Base-by-base conservation (phyloP, 495 filamentous ascomycete species). In the Evernia prunastri region DNA sequence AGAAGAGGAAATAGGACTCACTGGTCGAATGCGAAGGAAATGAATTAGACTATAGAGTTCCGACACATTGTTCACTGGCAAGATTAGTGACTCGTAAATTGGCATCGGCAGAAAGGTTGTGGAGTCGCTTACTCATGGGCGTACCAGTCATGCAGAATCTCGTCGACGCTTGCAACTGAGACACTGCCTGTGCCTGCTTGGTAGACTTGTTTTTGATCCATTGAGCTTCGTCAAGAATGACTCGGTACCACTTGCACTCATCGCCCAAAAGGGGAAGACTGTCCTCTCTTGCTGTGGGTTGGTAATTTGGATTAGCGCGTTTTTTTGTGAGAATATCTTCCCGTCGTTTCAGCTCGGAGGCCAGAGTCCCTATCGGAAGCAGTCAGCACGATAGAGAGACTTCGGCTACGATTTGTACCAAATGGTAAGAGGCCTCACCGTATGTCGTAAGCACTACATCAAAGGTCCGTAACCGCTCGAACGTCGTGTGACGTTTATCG, bases 181-280 rank as follows among this genome's bases (percentile, higher is more conserved):
- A 83, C 33, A 83, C 85, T 10, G 84, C 93, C 59, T 78, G 76
- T 0, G 89, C 83, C 18, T 81, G 75, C 64, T 88, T 84, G 1
- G 92, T 89, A 33, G 75, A 79, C 63, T 83, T 86, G 68, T 96
- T 96, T 76, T 96, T 97, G 80, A 97, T 92, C 69, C 84, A 90
- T 66, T 98, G 94, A 1, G 94, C 92, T 76, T 98, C 94, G 67
- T 96, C 92, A 33, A 97, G 81, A 63, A 98, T 89, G 59, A 97
- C 80, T 37, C 91, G 86, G 73, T 95, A 87, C 81, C 91, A 98
- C 64, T 80, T 77, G 69, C 82, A 85, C 18, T 79, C 76, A 0
- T 83, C 78, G 13, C 86, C 86, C 37, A 96, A 75, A 25, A 95
- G 76, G 6, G 84, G 82, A 42, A 90, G 72, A 35, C 47, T 33